phyloP scores from a whole-genome alignment of 805 yeast species.

The Saccharomyces kudriavzevii region DNA sequence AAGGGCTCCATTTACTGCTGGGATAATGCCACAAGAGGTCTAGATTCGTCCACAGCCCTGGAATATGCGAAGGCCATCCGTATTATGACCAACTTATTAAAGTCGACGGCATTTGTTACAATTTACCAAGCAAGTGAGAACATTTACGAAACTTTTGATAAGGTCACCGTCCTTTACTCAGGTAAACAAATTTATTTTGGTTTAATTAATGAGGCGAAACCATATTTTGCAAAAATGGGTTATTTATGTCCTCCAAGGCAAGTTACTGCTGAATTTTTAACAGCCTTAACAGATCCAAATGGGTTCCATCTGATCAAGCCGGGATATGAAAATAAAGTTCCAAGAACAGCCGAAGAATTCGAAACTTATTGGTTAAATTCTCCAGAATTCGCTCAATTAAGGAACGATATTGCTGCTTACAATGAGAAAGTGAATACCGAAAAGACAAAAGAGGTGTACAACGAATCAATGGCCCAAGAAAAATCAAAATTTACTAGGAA shows the following conservation, averaged over 20 bases:
- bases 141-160: conserved; percentile 46
- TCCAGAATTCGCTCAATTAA: conserved; percentile 31
- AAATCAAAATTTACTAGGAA: conserved; percentile 19
- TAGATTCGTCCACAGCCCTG: conserved; percentile 63
- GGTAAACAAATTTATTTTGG: conserved; percentile 55
- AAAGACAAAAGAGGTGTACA: conserved; percentile 31
- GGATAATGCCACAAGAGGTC: conserved; percentile 73
- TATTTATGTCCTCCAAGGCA: conserved; percentile 49
- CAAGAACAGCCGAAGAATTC: conserved; percentile 50
- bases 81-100: conserved; percentile 41
- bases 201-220: conserved; percentile 38
- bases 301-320: conserved; percentile 33
- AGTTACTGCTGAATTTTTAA: conserved; percentile 55
- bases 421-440: conserved; percentile 24
- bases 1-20: conserved; percentile 53
- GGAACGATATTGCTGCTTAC: conserved; percentile 37
- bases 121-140: conserved; percentile 55
- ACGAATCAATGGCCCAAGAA: conserved; percentile 23
- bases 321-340: conserved; percentile 44
- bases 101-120: conserved; percentile 50
- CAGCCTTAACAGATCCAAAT: conserved; percentile 51
- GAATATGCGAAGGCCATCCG: conserved; percentile 57
- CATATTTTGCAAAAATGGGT: conserved; percentile 49
- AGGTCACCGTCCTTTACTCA: conserved; percentile 44
- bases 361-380: conserved; percentile 39